A percentile compares a stretch with the other conserved stretches of the same genome.
These are phyloP conservation scores for Anthoceros angustus DNA, from an alignment of 225 moss, liverwort and hornwort genomes.

Conservation along the genomic window DNA sequence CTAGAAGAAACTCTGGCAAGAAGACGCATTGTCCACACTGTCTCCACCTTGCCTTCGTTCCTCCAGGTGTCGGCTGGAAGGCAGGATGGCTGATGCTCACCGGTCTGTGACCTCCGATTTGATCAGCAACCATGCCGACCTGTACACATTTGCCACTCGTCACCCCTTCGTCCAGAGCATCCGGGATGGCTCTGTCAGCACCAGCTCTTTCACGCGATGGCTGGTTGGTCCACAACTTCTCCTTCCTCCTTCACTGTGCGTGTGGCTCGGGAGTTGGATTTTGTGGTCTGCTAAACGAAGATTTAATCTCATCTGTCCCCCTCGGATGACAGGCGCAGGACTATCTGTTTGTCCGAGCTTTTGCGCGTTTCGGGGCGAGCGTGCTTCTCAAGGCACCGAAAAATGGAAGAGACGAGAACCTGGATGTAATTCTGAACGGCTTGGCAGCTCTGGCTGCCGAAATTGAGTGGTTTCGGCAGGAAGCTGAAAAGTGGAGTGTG, in stretches of 20 bases:
- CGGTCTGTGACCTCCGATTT: not conserved
- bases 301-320: too few relatives aligned
- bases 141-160: constrained; percentile 44
- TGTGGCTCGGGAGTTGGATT: not conserved
- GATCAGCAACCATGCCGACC: constrained; percentile 19
- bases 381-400: constrained; percentile 55
- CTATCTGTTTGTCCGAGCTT: constrained; percentile 66
- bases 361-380: constrained; percentile 48
- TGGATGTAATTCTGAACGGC: constrained; percentile 51
- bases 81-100: not conserved
- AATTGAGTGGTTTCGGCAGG: constrained; percentile 29
- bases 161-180: constrained; percentile 61
- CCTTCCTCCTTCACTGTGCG: not conserved
- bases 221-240: constrained; percentile 25
- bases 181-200: constrained; percentile 54
- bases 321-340: constrained; percentile 48
- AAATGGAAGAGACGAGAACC: constrained; percentile 36
- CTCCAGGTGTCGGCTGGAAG: not conserved
- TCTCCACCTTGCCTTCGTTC: not conserved
- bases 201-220: constrained; percentile 50
- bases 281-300: too few relatives aligned
- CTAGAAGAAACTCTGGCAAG: too few relatives aligned
- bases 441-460: constrained; percentile 35
- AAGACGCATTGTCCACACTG: too few relatives aligned
- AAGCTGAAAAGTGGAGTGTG: constrained; percentile 20